phyloP scores from a whole-genome alignment of 2,329 filamentous ascomycete species.

The Dryadomyces quercus-mongolicae region DNA sequence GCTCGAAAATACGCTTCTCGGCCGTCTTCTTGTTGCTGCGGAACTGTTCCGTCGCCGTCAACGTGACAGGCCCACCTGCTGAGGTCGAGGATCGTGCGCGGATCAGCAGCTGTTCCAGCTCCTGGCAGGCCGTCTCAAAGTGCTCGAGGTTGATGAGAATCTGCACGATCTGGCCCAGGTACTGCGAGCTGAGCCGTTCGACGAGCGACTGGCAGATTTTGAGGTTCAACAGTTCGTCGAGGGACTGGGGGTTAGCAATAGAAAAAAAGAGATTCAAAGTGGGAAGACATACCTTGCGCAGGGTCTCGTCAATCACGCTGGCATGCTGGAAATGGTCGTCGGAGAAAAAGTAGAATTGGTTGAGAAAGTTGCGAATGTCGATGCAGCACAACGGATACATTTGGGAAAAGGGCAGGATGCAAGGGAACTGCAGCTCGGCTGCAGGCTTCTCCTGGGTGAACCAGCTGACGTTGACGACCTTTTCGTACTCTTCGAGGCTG shows the following conservation, averaged over 20 bases:
- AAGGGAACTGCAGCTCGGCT: slow-evolving; percentile 77
- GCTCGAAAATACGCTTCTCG: slow-evolving; percentile 94
- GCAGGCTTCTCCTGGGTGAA: slow-evolving; percentile 72
- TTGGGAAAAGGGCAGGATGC: slow-evolving; percentile 92
- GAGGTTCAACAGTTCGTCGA: slow-evolving; percentile 88
- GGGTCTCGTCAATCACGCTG: slow-evolving; percentile 78
- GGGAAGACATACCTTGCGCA: slow-evolving; percentile 55
- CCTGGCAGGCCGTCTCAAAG: slow-evolving; percentile 85
- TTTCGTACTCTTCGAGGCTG: slow-evolving; percentile 81
- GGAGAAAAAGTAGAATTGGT: slow-evolving; percentile 96
- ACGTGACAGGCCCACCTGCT: slow-evolving; percentile 64
- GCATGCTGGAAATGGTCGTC: slow-evolving; percentile 93
- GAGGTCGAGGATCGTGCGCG: slow-evolving; percentile 72
- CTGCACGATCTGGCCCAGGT: slow-evolving; percentile 94
- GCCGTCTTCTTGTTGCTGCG: slow-evolving; percentile 85
- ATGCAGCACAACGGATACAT: slow-evolving; percentile 99
- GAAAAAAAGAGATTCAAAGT: not conserved
- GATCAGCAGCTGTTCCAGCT: slow-evolving; percentile 77
- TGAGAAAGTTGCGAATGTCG: slow-evolving; percentile 92
- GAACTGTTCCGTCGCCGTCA: slow-evolving; percentile 79
- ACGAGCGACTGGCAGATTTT: slow-evolving; percentile 88
- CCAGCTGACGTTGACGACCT: slow-evolving; percentile 93
- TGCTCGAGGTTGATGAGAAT: slow-evolving; percentile 97
- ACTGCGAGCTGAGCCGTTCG: slow-evolving; percentile 80
- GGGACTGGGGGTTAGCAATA: slow-evolving; percentile 38